A percentile compares a stretch with the other conserved stretches of the same genome.
Conservation (phyloP, 345 rosid genomes). For the Noccaea caerulescens region DNA sequence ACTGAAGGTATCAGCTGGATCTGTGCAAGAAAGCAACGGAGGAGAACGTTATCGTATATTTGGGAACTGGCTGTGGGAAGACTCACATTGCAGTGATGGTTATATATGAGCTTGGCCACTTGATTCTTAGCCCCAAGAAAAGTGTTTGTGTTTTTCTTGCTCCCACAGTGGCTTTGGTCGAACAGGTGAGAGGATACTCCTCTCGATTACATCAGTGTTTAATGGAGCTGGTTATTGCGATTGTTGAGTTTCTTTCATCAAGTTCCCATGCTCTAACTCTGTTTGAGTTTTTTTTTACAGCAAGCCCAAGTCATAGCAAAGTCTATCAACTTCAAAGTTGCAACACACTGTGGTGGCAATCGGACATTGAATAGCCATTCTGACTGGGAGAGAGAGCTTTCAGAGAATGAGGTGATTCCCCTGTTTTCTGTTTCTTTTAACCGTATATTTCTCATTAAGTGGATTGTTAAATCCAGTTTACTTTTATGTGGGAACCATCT, state of each 20-base stretch:
- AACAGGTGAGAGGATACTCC: slow-evolving; percentile 58
- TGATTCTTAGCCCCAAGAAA: slow-evolving; percentile 70
- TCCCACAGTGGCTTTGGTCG: slow-evolving; percentile 83
- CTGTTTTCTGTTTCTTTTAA: not conserved
- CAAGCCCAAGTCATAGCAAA: slow-evolving; percentile 87
- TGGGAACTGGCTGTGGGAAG: slow-evolving; percentile 95
- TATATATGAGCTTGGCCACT: slow-evolving; percentile 69
- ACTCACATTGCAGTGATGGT: slow-evolving; percentile 93
- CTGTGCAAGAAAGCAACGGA: slow-evolving; percentile 78
- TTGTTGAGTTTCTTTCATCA: slow-evolving; percentile 10
- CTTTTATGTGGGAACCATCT: slow-evolving; percentile 15
- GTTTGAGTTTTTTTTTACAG: slow-evolving; percentile 48
- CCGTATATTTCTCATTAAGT: slow-evolving; percentile 10
- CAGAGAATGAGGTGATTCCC: slow-evolving; percentile 68
- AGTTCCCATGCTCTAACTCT: slow-evolving; percentile 15
- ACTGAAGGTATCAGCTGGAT: slow-evolving; percentile 81
- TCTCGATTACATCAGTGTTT: slow-evolving; percentile 18
- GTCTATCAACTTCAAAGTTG: slow-evolving; percentile 73
- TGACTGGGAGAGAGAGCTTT: slow-evolving; percentile 81
- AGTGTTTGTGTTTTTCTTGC: slow-evolving; percentile 83
- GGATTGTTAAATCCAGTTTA: slow-evolving; percentile 14
- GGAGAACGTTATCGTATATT: slow-evolving; percentile 77
- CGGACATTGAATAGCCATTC: slow-evolving; percentile 52
- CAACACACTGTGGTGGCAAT: slow-evolving; percentile 62
- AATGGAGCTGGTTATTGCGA: not conserved